Conservation (phyloP, 2,329 filamentous ascomycete species). For the Colletotrichum sp. region DNA sequence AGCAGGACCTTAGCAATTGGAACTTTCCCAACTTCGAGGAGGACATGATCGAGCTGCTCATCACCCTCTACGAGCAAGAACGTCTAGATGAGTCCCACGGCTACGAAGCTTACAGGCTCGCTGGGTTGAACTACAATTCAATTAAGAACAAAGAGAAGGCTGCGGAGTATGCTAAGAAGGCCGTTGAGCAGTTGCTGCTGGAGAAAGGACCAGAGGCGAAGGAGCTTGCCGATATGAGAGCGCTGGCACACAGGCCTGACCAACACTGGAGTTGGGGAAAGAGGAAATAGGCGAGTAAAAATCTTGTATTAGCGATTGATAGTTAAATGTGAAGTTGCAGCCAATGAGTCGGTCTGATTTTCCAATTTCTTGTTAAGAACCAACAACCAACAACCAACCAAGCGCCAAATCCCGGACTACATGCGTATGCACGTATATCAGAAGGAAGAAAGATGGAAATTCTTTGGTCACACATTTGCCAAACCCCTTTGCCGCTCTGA, state of each 20-base stretch:
- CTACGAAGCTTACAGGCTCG: slow-evolving; percentile 39
- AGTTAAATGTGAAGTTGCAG: not conserved
- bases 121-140: slow-evolving; percentile 43
- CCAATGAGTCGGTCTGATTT: not conserved
- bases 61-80: slow-evolving; percentile 24
- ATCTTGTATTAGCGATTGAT: not conserved
- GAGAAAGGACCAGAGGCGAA: slow-evolving; percentile 7
- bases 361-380: not conserved
- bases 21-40: slow-evolving; percentile 18
- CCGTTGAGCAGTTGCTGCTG: slow-evolving; percentile 38
- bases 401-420: not conserved
- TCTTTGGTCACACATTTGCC: not conserved
- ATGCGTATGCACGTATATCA: not conserved
- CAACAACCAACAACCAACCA: not conserved
- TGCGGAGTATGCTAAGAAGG: slow-evolving; percentile 39
- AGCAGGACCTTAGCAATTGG: slow-evolving; percentile 19
- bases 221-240: slow-evolving; percentile 7
- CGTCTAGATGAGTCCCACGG: slow-evolving; percentile 26
- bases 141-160: slow-evolving; percentile 41
- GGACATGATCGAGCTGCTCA: slow-evolving; percentile 21
- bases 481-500: not conserved
- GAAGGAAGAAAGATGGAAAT: not conserved
- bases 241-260: not conserved
- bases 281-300: not conserved
- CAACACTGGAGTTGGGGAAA: slow-evolving; percentile 19